A percentile compares a stretch with the other conserved stretches of the same genome.
Conservation (phyloP, 441 rosid species). For the Populus tomentosa region DNA sequence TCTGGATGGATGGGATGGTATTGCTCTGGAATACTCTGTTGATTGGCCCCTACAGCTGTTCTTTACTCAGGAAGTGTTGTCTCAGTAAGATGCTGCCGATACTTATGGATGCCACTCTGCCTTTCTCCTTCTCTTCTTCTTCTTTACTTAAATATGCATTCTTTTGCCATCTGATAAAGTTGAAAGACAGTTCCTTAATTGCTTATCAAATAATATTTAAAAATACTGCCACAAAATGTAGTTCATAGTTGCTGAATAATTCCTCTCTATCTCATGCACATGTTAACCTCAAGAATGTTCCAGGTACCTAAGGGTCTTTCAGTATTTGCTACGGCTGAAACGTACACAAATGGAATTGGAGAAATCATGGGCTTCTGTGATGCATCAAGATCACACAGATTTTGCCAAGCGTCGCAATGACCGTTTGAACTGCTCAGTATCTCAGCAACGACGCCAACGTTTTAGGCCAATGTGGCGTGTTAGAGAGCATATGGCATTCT, state of each 20-base stretch:
- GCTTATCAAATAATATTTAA: neutral
- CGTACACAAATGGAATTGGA: constrained; percentile 98
- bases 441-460: constrained; percentile 73
- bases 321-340: constrained; percentile 83
- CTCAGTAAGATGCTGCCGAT: constrained; percentile 62
- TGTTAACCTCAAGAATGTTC: constrained; percentile 20
- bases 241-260: neutral
- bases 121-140: constrained; percentile 5
- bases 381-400: constrained; percentile 93
- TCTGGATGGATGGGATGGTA: constrained; percentile 93
- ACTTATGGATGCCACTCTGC: constrained; percentile 6
- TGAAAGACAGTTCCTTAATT: neutral
- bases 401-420: constrained; percentile 66
- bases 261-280: neutral
- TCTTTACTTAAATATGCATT: too few species aligned
- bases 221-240: too few species aligned
- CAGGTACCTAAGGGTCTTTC: constrained; percentile 89
- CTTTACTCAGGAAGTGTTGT: constrained; percentile 91
- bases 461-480: constrained; percentile 93
- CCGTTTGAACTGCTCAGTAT: constrained; percentile 40
- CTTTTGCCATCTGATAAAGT: neutral
- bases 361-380: constrained; percentile 98
- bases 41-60: constrained; percentile 97
- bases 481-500: constrained; percentile 98
- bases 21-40: constrained; percentile 86